Percentiles rank a stretch among this genome's conserved stretches.
Conservation (phyloP, 1,284 basidiomycete genomes). For the Microbotryum lychnidis-dioicae region DNA sequence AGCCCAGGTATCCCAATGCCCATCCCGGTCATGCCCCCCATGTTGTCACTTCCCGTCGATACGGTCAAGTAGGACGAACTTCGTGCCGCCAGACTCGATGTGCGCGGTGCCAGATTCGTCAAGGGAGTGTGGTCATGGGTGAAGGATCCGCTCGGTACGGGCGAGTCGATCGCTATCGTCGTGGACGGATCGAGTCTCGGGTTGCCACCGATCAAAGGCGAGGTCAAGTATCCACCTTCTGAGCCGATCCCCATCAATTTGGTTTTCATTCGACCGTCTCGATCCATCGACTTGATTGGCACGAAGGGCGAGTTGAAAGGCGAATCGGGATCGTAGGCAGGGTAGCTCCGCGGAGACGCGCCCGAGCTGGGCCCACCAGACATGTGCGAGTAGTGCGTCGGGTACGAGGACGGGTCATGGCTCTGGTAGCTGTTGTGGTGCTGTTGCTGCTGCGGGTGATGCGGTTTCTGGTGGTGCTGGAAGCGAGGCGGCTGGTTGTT, state of each 20-base stretch:
- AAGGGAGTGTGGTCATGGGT: too few species aligned
- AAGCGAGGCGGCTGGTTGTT: constrained; percentile 4
- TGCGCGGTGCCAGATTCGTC: too few species aligned
- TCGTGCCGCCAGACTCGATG: too few species aligned
- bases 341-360: constrained; percentile 1
- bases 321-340: constrained; percentile 20
- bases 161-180: too few species aligned
- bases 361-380: constrained; percentile 6
- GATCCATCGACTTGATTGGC: constrained; percentile 7
- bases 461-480: constrained; percentile 17
- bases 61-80: too few species aligned
- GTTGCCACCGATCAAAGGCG: constrained; percentile 27
- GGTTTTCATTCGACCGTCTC: constrained; percentile 30
- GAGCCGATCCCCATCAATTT: constrained; percentile 29
- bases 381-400: constrained; percentile 9
- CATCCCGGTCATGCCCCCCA: too few species aligned
- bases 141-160: too few species aligned
- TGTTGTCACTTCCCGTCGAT: too few species aligned
- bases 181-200: constrained; percentile 8
- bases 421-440: constrained; percentile 8
- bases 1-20: too few species aligned
- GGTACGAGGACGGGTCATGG: background rate
- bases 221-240: constrained; percentile 32
- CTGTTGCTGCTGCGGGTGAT: constrained; percentile 10
- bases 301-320: constrained; percentile 20